phyloP scores from a whole-genome alignment of 2,329 filamentous ascomycete species.

The Aspergillus aculeatinus region DNA sequence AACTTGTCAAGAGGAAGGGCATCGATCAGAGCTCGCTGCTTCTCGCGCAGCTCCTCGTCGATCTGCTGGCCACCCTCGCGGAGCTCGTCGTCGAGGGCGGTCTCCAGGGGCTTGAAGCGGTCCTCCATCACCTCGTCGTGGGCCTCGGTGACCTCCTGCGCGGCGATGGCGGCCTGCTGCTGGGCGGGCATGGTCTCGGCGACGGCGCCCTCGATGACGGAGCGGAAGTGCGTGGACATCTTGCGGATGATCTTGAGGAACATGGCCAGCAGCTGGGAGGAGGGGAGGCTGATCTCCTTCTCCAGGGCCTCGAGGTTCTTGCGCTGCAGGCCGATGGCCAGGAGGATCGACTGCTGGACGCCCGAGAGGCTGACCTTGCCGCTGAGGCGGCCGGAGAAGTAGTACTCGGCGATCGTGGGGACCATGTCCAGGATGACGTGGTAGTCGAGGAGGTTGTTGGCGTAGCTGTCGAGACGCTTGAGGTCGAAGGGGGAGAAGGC shows the following conservation, averaged over 20 bases:
- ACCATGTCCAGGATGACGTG: slow-evolving; percentile 94
- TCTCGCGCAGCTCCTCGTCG: slow-evolving; percentile 67
- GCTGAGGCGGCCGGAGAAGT: slow-evolving; percentile 77
- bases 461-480: slow-evolving; percentile 91
- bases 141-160: slow-evolving; percentile 54
- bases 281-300: slow-evolving; percentile 71
- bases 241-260: slow-evolving; percentile 96
- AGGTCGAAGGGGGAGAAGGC: slow-evolving; percentile 87
- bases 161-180: slow-evolving; percentile 44
- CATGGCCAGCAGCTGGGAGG: slow-evolving; percentile 85
- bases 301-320: slow-evolving; percentile 81
- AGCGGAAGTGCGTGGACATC: slow-evolving; percentile 73
- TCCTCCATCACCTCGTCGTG: slow-evolving; percentile 67
- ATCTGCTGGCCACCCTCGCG: slow-evolving; percentile 79
- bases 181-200: slow-evolving; percentile 63
- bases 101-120: slow-evolving; percentile 69
- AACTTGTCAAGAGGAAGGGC: slow-evolving; percentile 84
- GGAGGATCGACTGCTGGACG: slow-evolving; percentile 81
- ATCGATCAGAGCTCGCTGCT: slow-evolving; percentile 86
- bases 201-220: slow-evolving; percentile 71
- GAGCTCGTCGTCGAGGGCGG: slow-evolving; percentile 75
- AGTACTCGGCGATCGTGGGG: slow-evolving; percentile 75
- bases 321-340: slow-evolving; percentile 87
- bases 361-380: slow-evolving; percentile 68
- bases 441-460: slow-evolving; percentile 96